Evolutionary conservation across 2,329 filamentous ascomycete species (phyloP).

Genomic region (Hypoxylon sp.): DNA sequence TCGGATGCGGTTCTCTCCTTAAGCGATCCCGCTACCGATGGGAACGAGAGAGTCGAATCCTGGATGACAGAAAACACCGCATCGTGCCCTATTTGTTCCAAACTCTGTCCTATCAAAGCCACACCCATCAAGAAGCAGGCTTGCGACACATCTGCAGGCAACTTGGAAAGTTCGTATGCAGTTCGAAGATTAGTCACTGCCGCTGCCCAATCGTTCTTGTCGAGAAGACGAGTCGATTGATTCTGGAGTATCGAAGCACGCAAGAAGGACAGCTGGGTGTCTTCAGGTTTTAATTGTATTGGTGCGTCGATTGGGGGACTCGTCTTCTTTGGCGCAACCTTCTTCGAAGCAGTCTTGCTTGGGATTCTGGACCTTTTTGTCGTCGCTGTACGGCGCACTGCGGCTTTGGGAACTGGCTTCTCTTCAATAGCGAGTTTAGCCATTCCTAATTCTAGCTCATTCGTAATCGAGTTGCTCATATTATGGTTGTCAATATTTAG

Average conservation of each 20-base stretch:
- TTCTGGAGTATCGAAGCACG: constrained; percentile 59
- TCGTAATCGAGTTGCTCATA: constrained; percentile 26
- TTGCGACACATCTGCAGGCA: constrained; percentile 58
- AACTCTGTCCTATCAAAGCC: constrained; percentile 76
- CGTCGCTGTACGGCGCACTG: constrained; percentile 43
- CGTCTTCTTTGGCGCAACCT: constrained; percentile 48
- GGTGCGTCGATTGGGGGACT: constrained; percentile 32
- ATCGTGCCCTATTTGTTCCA: constrained; percentile 81
- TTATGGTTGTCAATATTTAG: constrained; percentile 49
- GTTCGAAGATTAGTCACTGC: constrained; percentile 70
- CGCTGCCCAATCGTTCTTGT: constrained; percentile 69
- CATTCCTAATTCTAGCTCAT: constrained; percentile 58
- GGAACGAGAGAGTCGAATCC: constrained; percentile 92
- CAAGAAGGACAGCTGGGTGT: constrained; percentile 57
- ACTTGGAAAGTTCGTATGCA: constrained; percentile 62
- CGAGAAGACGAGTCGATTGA: constrained; percentile 63
- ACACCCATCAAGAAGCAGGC: constrained; percentile 76
- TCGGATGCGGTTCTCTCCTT: constrained; percentile 60
- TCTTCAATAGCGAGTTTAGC: constrained; percentile 55
- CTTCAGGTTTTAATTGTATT: constrained; percentile 45
- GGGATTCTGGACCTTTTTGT: constrained; percentile 40
- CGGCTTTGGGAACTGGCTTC: constrained; percentile 45
- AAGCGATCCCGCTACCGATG: constrained; percentile 69
- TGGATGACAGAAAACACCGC: constrained; percentile 90
- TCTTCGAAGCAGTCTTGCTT: constrained; percentile 51